Conservation (phyloP, 2,329 filamentous ascomycete genomes). For the Talaromyces sp. region DNA sequence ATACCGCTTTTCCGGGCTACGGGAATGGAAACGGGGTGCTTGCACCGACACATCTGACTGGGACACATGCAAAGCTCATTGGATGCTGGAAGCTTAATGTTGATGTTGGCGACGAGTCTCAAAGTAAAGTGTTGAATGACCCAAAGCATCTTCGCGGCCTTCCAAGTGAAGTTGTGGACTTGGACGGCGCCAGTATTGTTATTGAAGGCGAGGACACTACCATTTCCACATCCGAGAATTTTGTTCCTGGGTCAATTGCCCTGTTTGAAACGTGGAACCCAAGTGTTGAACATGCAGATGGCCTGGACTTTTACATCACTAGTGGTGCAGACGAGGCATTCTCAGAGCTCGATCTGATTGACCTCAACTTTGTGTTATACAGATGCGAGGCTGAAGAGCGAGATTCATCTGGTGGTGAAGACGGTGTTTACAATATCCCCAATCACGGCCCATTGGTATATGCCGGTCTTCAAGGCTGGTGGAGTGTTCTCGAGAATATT, state of each 20-base stretch:
- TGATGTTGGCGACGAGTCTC: slow-evolving; percentile 67
- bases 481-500: slow-evolving; percentile 81
- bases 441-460: slow-evolving; percentile 81
- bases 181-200: slow-evolving; percentile 69
- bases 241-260: slow-evolving; percentile 90
- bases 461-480: slow-evolving; percentile 97
- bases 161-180: slow-evolving; percentile 71
- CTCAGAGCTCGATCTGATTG: slow-evolving; percentile 65
- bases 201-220: slow-evolving; percentile 67
- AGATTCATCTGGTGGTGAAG: slow-evolving; percentile 69
- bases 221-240: slow-evolving; percentile 74
- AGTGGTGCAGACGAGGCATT: slow-evolving; percentile 76
- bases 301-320: slow-evolving; percentile 80
- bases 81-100: slow-evolving; percentile 92
- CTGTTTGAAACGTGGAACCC: slow-evolving; percentile 96
- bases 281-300: slow-evolving; percentile 73
- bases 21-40: slow-evolving; percentile 78
- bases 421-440: slow-evolving; percentile 87
- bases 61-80: slow-evolving; percentile 78
- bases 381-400: slow-evolving; percentile 84
- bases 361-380: slow-evolving; percentile 89
- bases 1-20: slow-evolving; percentile 90
- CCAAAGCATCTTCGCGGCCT: slow-evolving; percentile 69
- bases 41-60: slow-evolving; percentile 70
- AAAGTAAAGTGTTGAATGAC: slow-evolving; percentile 60